Evolutionary conservation across 1,284 basidiomycete species (phyloP), one percentile per base, ranked within the genome.

Genomic region (Dichomitus squalens): DNA sequence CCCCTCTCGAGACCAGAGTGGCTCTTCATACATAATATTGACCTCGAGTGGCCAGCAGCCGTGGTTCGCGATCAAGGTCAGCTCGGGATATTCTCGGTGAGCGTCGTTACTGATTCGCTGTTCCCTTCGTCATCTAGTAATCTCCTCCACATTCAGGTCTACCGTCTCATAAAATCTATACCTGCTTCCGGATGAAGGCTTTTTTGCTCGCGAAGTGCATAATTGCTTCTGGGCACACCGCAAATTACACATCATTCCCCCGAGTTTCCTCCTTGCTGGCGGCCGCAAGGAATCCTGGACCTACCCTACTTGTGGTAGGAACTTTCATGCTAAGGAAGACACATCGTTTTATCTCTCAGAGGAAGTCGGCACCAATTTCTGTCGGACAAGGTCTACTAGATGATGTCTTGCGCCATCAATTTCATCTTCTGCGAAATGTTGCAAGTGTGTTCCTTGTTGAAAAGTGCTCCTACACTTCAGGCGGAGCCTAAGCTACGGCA

Each of bases 1-100:
- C n/a, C n/a, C n/a, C n/a, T n/a, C n/a, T n/a, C n/a, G n/a, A n/a
- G n/a, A n/a, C n/a, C n/a, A n/a, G n/a, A n/a, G n/a, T n/a, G n/a
- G n/a, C n/a, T n/a, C n/a, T n/a, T n/a, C n/a, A n/a, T n/a, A n/a
- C n/a, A n/a, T n/a, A n/a, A n/a, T n/a, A n/a, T n/a, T n/a, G n/a
- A n/a, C n/a, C n/a, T n/a, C n/a, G n/a, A n/a, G n/a, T n/a, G n/a
- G n/a, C n/a, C n/a, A n/a, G n/a, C n/a, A n/a, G n/a, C n/a, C n/a
- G n/a, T n/a, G n/a, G n/a, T n/a, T n/a, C n/a, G n/a, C n/a, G n/a
- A n/a, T n/a, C n/a, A n/a, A 47, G 44, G 29, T 52, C 49, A 52
- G 43, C 18, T 47, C 60, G 60, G 60, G 36, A 51, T 57, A 55
- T 59, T 57, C 43, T 63, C 61, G 61, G 61, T 55, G 58, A 52